Evolutionary conservation across 2,329 filamentous ascomycete species (phyloP), one percentile per base, ranked within the genome.

Genomic region (Dactylellina drechsleri): DNA sequence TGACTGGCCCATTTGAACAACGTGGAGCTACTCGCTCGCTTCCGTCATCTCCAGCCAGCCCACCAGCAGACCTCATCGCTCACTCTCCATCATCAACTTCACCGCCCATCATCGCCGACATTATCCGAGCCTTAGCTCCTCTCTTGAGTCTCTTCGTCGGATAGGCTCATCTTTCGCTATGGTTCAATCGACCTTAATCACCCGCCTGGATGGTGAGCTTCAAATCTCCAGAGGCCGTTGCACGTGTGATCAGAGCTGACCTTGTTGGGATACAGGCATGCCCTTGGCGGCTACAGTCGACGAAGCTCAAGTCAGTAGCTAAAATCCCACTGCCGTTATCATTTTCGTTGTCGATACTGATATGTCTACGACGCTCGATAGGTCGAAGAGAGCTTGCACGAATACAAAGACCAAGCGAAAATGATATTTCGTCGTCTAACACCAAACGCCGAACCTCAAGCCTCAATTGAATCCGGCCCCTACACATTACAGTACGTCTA

Each of bases 271-370:
- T 77, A 59, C 80, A 97, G 93, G 94, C 86, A 88, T 98, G 78
- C 93, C 96, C 86, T 88, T 99, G 79, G 94, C 93, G 81, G 94
- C 94, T 74, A 97, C 93, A 1, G 92, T 97, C 80, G 95, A 98
- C 83, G 93, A 97, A 82, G 91, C 92, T 80, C 88, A 91, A 84
- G 89, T 90, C 80, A 74, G 83, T 79, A 20, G 16, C 18, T 52
- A 4, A 16, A 15, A 15, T 54, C 28, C 50, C 61, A 43, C 31
- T 70, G 26, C 58, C 31, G 45, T 52, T 40, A 40, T 52, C 16
- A 40, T 16, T 6, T 15, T 36, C 31, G 41, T 15, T 45, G 41
- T 43, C 54, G 56, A 28, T 12, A 28, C 45, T 47, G 13, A 18
- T 60, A 8, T 43, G n/a, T 59, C 40, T 13, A 76, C 66, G 20